phyloP scores from a whole-genome alignment of 192 early-diverging fungal species.

The Coemansia sp. region DNA sequence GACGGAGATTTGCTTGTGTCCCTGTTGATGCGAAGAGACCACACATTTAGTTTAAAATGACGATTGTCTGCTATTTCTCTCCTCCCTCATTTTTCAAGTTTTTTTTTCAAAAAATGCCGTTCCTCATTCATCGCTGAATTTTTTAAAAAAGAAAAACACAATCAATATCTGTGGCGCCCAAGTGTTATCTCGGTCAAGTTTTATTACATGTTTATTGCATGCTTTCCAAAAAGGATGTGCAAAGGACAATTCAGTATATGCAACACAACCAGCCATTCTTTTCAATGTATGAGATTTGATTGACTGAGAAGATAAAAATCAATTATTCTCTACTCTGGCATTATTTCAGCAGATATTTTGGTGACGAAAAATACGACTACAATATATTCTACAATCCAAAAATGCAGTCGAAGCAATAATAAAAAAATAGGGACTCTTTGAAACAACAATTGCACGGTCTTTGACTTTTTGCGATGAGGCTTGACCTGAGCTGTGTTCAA shows the following conservation, averaged over 20 bases:
- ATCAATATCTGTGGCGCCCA: not conserved
- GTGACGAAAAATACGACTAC: not conserved
- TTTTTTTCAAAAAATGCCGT: not conserved
- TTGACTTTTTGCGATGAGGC: not conserved
- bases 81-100: not conserved
- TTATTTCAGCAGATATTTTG: not conserved
- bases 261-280: not conserved
- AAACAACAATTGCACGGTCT: not conserved
- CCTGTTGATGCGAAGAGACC: not conserved
- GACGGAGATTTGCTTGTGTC: not conserved
- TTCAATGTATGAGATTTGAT: not conserved
- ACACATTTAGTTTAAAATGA: not conserved
- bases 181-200: too few species aligned
- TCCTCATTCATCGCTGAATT: not conserved
- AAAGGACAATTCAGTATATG: not conserved
- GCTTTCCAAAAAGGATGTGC: not conserved
- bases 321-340: not conserved
- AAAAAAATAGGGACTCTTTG: not conserved
- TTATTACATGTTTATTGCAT: slow-evolving; percentile 1
- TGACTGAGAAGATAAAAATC: not conserved
- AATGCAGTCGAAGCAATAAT: not conserved
- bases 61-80: too few species aligned
- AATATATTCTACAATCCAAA: not conserved
- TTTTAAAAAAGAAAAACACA: not conserved
- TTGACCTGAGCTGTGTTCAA: not conserved